Base-by-base conservation (phyloP, 257 asterid species). In the Nicotiana undulata region DNA sequence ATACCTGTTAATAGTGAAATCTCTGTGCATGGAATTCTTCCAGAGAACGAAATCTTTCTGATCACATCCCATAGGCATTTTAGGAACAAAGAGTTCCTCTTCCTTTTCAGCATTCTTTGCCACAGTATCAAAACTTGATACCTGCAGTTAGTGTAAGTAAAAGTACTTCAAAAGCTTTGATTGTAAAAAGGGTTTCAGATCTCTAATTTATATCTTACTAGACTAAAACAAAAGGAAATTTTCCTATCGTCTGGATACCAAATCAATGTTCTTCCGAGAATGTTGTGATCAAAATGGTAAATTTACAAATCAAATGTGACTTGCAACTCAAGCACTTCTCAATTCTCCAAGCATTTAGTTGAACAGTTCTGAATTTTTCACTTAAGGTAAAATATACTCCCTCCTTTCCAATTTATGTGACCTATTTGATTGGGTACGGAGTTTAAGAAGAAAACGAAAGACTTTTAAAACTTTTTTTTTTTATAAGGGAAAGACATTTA, bases 1-100 rank as follows among this genome's bases (percentile, higher is more conserved):
- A 32, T 81, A 95, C 98, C 98, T 89, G 91, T 95, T 95, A 75
- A 96, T 86, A 28, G 99, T 96, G 84, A 94, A 96, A 90, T 96
- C 99, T 82, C 99, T 90, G 55, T 70, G 88, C 94, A 91, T 85
- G 89, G 92, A 86, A 82, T 94, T 86, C 79, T 80, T 89, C 98
- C 97, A 96, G 84, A 86, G 95, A 86, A 59, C 40, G 63, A 90
- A 55, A 83, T 96, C 99, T 51, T 81, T 81, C 66, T 80, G 64
- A 79, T 88, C 87, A 86, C 87, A 89, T 66, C 90, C 87, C 80
- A 52, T 80, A n/a, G 93, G 94, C 87, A 83, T 81, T 63, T 67
- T 85, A 83, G 92, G 78, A 64, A 55, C 46, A 59, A 52, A n/a
- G 85, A 28, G 52, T 58, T 80, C 79, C 53, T 86, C 84, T 74